Evolutionary conservation across 192 early-diverging fungal genomes (phyloP).

Genomic region (Hyaloraphidium curvatum): DNA sequence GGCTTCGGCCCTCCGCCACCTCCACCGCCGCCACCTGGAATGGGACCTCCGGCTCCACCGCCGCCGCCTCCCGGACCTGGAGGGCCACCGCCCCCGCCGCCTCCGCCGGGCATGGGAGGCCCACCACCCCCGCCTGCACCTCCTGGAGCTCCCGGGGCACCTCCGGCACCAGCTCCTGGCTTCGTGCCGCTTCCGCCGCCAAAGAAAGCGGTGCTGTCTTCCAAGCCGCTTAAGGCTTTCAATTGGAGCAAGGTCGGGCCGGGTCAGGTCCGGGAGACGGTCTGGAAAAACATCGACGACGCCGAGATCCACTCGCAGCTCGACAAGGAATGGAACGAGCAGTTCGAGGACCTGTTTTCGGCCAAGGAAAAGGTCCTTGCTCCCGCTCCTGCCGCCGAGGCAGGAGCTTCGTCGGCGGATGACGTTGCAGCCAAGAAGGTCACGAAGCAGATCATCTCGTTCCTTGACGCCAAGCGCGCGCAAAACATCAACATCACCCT

Average conservation of each 20-base stretch:
- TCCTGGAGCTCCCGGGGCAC: not conserved
- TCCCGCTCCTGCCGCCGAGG: no score
- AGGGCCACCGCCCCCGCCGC: not conserved
- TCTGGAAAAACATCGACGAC: slow-evolving; percentile 5
- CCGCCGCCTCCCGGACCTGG: not conserved
- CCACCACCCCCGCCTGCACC: not conserved
- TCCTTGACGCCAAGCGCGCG: slow-evolving; percentile 2
- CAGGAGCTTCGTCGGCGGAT: not conserved
- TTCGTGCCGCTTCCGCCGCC: not conserved
- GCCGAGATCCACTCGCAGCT: not conserved
- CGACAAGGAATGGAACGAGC: not conserved
- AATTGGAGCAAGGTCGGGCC: slow-evolving; percentile 3
- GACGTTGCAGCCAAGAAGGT: no score
- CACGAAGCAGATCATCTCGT: not conserved
- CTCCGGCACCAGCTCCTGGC: not conserved
- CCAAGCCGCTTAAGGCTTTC: slow-evolving; percentile 1
- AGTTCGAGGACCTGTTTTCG: slow-evolving; percentile 6
- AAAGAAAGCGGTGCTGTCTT: not conserved
- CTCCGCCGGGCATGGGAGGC: not conserved
- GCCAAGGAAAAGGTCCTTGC: not conserved
- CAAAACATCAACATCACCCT: slow-evolving; percentile 5
- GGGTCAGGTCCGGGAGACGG: not conserved
- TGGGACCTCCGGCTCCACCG: not conserved
- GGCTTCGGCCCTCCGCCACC: not conserved
- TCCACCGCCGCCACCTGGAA: not conserved